phyloP scores from a whole-genome alignment of 257 asterid species.

The Solanum neorickii region DNA sequence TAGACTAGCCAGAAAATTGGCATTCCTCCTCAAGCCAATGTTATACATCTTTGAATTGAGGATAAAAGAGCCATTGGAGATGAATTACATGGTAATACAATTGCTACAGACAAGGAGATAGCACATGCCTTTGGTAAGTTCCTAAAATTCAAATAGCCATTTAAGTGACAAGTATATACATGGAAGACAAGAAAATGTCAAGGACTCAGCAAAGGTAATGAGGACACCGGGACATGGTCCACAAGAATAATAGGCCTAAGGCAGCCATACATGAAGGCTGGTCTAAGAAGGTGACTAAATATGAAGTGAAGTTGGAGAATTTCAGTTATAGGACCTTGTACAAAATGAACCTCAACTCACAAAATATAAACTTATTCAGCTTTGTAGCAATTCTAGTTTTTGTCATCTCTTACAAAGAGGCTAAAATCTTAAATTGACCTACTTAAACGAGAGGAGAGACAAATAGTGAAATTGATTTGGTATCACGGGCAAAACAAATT shows the following conservation, averaged over 20 bases:
- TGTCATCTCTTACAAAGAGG: not conserved
- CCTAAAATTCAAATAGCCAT: not conserved
- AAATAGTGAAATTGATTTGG: not conserved
- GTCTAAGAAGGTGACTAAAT: not conserved
- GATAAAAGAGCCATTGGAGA: not conserved
- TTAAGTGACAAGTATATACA: not conserved
- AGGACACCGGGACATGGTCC: not conserved
- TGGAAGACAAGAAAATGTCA: not conserved
- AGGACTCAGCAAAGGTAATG: not conserved
- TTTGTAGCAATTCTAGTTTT: not conserved
- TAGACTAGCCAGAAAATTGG: not conserved
- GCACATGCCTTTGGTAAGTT: not conserved
- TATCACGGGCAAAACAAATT: not conserved
- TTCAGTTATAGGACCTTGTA: not conserved
- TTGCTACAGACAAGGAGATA: not conserved
- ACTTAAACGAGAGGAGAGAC: not conserved
- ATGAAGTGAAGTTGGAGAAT: not conserved
- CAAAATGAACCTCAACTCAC: not conserved
- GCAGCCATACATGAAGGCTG: not conserved
- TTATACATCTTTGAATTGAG: not conserved
- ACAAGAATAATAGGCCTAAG: not conserved
- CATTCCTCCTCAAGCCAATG: not conserved
- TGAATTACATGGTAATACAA: not conserved
- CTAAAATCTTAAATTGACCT: not conserved
- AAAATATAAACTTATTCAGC: not conserved